Evolutionary conservation across 768 basidiomycete genomes (phyloP).

Genomic region (Tulasnella sp.): DNA sequence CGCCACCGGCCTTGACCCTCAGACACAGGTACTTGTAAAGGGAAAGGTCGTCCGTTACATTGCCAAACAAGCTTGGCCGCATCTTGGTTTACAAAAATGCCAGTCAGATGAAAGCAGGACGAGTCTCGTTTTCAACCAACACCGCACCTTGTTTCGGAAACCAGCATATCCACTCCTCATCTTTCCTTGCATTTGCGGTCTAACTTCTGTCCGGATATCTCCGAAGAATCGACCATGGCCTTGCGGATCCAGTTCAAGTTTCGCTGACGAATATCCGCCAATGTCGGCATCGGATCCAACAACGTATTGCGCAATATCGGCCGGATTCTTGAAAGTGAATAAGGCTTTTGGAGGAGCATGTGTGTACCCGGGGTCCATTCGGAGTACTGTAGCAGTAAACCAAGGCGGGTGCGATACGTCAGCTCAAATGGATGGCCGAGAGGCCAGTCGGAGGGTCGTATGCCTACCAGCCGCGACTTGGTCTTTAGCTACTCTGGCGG

Average conservation of each 20-base stretch:
- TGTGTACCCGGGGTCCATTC: constrained; percentile 19
- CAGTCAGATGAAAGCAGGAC: not conserved
- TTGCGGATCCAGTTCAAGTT: constrained; percentile 63
- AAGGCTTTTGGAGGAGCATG: constrained; percentile 50
- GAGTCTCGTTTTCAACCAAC: not conserved
- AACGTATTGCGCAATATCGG: constrained; percentile 60
- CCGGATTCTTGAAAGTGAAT: constrained; percentile 56
- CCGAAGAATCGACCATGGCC: constrained; percentile 68
- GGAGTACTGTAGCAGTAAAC: constrained; percentile 1
- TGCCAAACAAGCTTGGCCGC: constrained; percentile 81
- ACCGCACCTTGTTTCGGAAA: constrained; percentile 72
- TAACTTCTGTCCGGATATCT: constrained; percentile 66
- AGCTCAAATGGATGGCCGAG: not conserved
- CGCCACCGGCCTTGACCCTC: constrained; percentile 71
- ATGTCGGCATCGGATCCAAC: constrained; percentile 86
- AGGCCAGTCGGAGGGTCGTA: not conserved
- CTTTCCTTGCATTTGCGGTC: constrained; percentile 58
- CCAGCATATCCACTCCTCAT: constrained; percentile 87
- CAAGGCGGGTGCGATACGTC: not conserved
- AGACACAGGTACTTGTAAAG: constrained; percentile 76
- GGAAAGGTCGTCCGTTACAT: constrained; percentile 78
- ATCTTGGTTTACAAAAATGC: constrained; percentile 40
- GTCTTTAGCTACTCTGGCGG: constrained; percentile 14
- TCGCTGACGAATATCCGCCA: constrained; percentile 74
- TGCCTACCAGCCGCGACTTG: not conserved